phyloP scores from a whole-genome alignment of 2,329 filamentous ascomycete genomes.

The Pseudocercospora cruenta region DNA sequence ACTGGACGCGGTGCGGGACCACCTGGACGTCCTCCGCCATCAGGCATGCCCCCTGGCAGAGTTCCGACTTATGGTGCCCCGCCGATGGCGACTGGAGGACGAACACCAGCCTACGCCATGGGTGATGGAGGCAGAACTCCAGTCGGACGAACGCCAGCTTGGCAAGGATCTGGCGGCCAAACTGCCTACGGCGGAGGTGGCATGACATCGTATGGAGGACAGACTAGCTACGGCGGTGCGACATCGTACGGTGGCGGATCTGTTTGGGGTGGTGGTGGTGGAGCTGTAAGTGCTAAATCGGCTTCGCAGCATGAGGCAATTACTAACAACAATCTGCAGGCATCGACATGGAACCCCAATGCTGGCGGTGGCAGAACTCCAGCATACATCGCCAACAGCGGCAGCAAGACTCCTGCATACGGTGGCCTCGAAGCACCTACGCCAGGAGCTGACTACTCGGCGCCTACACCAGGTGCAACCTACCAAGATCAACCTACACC shows the following conservation, averaged over 20 bases:
- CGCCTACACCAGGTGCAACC: slow-evolving; percentile 45
- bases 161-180: slow-evolving; percentile 44
- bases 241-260: slow-evolving; percentile 57
- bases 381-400: slow-evolving; percentile 56
- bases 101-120: slow-evolving; percentile 67
- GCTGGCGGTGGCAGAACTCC: slow-evolving; percentile 50
- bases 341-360: slow-evolving; percentile 44
- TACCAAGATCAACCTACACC: slow-evolving; percentile 42
- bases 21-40: slow-evolving; percentile 24
- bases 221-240: slow-evolving; percentile 67
- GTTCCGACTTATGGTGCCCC: slow-evolving; percentile 56
- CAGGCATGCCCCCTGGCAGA: slow-evolving; percentile 66
- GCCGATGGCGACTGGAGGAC: slow-evolving; percentile 61
- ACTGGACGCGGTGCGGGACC: slow-evolving; percentile 23
- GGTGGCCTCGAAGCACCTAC: slow-evolving; percentile 67
- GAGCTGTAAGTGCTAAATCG: slow-evolving; percentile 50
- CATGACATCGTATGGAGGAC: slow-evolving; percentile 50
- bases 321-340: slow-evolving; percentile 29
- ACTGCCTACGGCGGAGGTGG: slow-evolving; percentile 55
- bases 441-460: slow-evolving; percentile 44
- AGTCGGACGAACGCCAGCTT: slow-evolving; percentile 57
- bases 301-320: slow-evolving; percentile 72
- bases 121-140: slow-evolving; percentile 60
- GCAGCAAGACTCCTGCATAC: slow-evolving; percentile 79
- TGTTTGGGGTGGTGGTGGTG: slow-evolving; percentile 32